A percentile compares a stretch with the other conserved stretches of the same genome.
These are phyloP conservation scores for Chytriomyces sp. DNA, from an alignment of 192 early-diverging fungal species.

Conservation along the genomic window DNA sequence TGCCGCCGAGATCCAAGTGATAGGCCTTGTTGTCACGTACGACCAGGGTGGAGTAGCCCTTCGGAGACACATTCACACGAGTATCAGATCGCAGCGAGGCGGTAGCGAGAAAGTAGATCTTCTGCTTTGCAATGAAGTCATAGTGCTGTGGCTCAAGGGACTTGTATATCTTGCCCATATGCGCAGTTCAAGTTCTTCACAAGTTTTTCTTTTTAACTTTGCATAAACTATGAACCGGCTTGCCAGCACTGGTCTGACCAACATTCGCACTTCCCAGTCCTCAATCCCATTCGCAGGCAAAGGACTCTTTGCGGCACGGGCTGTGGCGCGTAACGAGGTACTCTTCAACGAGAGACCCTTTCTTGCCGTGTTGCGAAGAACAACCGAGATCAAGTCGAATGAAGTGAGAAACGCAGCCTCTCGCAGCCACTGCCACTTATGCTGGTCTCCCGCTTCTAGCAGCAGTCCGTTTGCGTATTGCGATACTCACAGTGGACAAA, in stretches of 20 bases:
- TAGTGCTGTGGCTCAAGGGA: conserved; percentile 29
- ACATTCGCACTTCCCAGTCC: background rate
- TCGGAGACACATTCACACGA: conserved; percentile 37
- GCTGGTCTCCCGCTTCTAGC: background rate
- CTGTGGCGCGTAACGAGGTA: background rate
- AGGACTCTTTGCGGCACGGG: conserved; percentile 6
- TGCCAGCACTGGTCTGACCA: background rate
- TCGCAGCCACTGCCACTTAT: background rate
- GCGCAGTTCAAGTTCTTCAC: background rate
- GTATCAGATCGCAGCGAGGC: conserved; percentile 7
- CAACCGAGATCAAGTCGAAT: background rate
- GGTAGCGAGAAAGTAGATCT: conserved; percentile 36
- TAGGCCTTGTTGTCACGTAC: conserved; percentile 26
- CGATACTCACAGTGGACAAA: background rate
- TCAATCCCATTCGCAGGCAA: background rate
- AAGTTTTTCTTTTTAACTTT: no score
- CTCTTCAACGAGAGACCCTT: conserved; percentile 8
- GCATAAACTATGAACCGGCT: background rate
- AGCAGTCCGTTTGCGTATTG: background rate
- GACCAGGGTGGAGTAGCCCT: conserved; percentile 31
- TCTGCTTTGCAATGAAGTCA: conserved; percentile 28
- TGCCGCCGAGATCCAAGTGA: conserved; percentile 39
- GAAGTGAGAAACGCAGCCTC: background rate
- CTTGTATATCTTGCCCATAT: conserved; percentile 24
- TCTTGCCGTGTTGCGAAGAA: conserved; percentile 7